These are phyloP conservation scores for Nepenthes gracilis DNA, from an alignment of 148 eudicot genomes.

Conservation along the genomic window DNA sequence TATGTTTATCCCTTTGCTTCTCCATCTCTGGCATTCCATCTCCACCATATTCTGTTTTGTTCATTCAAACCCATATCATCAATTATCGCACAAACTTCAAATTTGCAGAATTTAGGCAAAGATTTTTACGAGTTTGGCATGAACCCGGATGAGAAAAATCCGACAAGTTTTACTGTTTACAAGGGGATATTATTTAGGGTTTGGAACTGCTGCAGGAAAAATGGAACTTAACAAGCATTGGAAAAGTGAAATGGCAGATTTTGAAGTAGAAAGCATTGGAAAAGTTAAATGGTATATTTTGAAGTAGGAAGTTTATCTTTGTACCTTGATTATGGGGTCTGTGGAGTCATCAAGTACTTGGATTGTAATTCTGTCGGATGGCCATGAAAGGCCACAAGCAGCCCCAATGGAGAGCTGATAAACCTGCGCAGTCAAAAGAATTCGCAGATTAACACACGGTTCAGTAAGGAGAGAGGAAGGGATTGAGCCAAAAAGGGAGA, in stretches of 20 bases:
- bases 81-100: not conserved
- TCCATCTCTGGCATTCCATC: conserved; percentile 63
- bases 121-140: not conserved
- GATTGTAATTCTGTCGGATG: conserved; percentile 54
- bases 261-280: too few relatives aligned
- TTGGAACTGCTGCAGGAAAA: too few relatives aligned
- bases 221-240: too few relatives aligned
- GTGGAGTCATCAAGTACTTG: conserved; percentile 80
- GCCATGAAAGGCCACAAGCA: conserved; percentile 77
- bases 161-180: not conserved
- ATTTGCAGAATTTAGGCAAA: not conserved
- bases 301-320: too few relatives aligned
- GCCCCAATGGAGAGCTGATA: conserved; percentile 72
- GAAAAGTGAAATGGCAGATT: too few relatives aligned
- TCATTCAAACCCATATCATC: not conserved
- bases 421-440: conserved; percentile 21
- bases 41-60: conserved; percentile 50
- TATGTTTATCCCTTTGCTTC: conserved; percentile 61
- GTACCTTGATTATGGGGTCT: conserved; percentile 38
- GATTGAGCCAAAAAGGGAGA: not conserved
- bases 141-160: not conserved
- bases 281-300: too few relatives aligned
- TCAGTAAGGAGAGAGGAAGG: not conserved
- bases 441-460: not conserved
- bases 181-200: not conserved